Evolutionary conservation across 257 asterid species (phyloP).

Genomic region (Lycium ferocissimum): DNA sequence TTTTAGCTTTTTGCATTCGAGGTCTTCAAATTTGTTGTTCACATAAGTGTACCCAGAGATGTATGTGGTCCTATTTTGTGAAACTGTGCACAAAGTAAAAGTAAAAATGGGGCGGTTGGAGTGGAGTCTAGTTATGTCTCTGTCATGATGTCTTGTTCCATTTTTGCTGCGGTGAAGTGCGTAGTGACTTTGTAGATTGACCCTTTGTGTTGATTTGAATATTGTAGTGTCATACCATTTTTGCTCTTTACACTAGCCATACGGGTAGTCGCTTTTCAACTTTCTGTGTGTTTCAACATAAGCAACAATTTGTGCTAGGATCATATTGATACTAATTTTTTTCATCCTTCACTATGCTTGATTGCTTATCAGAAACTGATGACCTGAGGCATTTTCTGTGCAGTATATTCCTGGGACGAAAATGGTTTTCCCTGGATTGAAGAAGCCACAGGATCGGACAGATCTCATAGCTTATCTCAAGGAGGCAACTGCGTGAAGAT

Average conservation of each 20-base stretch:
- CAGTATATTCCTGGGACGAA: conserved; percentile 97
- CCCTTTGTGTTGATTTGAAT: not conserved
- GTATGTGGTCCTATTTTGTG: not conserved
- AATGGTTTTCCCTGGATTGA: conserved; percentile 98
- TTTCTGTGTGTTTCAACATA: not conserved
- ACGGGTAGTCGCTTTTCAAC: not conserved
- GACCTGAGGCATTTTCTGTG: conserved; percentile 21
- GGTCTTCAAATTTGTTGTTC: not conserved
- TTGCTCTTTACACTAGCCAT: not conserved
- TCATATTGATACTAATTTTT: not conserved
- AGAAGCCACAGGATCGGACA: conserved; percentile 92
- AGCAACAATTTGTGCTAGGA: not conserved
- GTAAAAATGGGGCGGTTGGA: not conserved
- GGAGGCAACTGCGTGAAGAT: conserved; percentile 69
- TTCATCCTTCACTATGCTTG: not conserved
- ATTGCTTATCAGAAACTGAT: not conserved
- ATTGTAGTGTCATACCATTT: not conserved
- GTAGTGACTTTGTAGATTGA: not conserved
- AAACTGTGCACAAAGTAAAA: not conserved
- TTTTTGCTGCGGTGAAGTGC: not conserved
- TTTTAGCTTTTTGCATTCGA: not conserved
- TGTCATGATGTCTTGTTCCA: not conserved
- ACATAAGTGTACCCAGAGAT: not conserved
- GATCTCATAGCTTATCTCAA: conserved; percentile 90
- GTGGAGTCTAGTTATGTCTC: not conserved